Evolutionary conservation across 805 yeast genomes (phyloP), one percentile per base, ranked within the genome.

Genomic region (Grigorovia transvaalensis): DNA sequence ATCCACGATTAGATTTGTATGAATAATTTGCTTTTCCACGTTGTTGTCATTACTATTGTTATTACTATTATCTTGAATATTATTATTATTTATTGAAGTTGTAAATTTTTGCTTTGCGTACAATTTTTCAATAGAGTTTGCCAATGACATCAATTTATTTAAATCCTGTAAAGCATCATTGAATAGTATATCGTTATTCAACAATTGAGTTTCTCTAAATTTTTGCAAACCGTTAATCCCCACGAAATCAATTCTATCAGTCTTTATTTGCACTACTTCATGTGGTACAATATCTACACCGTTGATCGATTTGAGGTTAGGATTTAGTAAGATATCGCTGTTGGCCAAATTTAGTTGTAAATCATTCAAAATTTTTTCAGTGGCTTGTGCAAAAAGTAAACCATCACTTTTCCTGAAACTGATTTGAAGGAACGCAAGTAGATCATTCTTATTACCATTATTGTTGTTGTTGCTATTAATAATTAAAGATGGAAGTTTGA

Each of bases 371-470:
- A 75, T 62, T 44, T 65, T 58, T 59, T 66, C 64, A 2, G 79
- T 64, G 50, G 78, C 74, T 20, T 73, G 74, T 53, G 74, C 77
- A 57, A 84, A 81, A 11, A 66, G 59, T 44, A 70, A 65, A 18
- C 82, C 82, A 8, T 95, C 95, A 5, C 85, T 84, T 43, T 75
- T 76, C 53, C 90, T 77, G 66, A 90, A 90, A 59, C 95, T 85
- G 33, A 88, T 51, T 63, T 86, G 88, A 12, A 85, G 73, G 49
- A 75, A 62, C 13, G 48, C 29, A 11, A 54, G 54, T 17, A 20
- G 27, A 30, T 17, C 17, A 2, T 1, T 46, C 2, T 8, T 33
- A 30, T 30, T 15, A 12, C 1, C 9, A 20, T 29, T 33, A 30
- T 52, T 52, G 4, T 13, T 42, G n/a, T n/a, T n/a, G n/a, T n/a